A percentile compares a stretch with the other conserved stretches of the same genome.
phyloP scores from a whole-genome alignment of 163 green algal genomes.

The Prototheca wickerhamii region DNA sequence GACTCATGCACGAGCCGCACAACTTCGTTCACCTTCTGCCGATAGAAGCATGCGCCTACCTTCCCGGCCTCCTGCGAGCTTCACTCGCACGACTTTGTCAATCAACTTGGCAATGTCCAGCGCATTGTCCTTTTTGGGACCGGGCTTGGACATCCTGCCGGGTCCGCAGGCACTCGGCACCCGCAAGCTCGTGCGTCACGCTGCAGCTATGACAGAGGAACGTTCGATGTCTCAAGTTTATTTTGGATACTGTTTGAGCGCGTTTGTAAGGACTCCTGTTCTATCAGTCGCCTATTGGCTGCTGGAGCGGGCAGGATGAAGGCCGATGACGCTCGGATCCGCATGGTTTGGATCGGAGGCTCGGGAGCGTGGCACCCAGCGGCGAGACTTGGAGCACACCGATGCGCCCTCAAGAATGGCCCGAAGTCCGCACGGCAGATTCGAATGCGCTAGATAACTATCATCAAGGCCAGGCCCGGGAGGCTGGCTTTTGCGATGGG shows the following conservation, averaged over 20 bases:
- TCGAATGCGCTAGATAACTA: not conserved
- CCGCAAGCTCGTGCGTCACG: not conserved
- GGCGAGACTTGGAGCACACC: not conserved
- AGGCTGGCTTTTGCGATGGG: not conserved
- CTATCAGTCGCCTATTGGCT: no score
- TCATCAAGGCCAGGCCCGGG: not conserved
- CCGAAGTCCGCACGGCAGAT: no score
- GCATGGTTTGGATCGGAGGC: no score
- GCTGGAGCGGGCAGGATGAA: not conserved
- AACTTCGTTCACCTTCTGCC: not conserved
- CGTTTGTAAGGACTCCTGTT: no score
- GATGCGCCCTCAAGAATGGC: not conserved
- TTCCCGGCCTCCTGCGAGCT: slow-evolving; percentile 91
- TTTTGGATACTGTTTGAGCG: no score
- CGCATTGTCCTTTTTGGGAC: slow-evolving; percentile 81
- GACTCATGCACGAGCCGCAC: not conserved
- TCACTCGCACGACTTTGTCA: slow-evolving; percentile 91
- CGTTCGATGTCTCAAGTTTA: not conserved
- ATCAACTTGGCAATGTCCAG: slow-evolving; percentile 91
- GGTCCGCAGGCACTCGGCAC: no score
- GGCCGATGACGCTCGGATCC: not conserved
- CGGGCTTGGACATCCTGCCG: not conserved
- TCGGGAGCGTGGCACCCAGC: no score
- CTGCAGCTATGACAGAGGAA: not conserved
- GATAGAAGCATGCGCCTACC: slow-evolving; percentile 38